phyloP scores from a whole-genome alignment of 208 protist genomes.

The Trypanosoma boissoni region DNA sequence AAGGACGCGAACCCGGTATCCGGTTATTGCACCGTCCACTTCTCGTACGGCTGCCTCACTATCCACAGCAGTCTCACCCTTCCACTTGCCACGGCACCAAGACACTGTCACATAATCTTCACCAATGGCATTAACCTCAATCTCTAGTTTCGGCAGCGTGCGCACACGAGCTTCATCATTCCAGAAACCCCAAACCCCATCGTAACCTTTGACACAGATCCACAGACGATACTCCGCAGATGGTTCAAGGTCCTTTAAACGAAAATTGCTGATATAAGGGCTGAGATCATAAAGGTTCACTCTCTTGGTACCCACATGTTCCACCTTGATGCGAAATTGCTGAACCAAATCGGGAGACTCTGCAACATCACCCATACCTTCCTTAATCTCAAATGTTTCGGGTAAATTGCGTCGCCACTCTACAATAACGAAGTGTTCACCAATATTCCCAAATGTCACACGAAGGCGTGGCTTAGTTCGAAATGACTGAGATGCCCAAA shows the following conservation, averaged over 20 bases:
- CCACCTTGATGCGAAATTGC: slow-evolving; percentile 86
- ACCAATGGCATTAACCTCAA: slow-evolving; percentile 74
- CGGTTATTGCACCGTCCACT: slow-evolving; percentile 84
- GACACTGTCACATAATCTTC: slow-evolving; percentile 89
- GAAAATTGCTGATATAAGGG: slow-evolving; percentile 77
- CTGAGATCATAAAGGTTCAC: slow-evolving; percentile 78
- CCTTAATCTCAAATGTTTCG: slow-evolving; percentile 23
- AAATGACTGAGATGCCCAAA: slow-evolving; percentile 81
- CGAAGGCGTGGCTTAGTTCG: slow-evolving; percentile 78
- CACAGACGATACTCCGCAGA: slow-evolving; percentile 89
- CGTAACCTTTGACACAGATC: slow-evolving; percentile 79
- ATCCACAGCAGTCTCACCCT: slow-evolving; percentile 29
- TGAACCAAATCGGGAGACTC: slow-evolving; percentile 79
- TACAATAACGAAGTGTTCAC: slow-evolving; percentile 90
- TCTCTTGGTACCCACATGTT: slow-evolving; percentile 60
- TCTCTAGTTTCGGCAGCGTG: slow-evolving; percentile 84
- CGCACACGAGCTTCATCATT: slow-evolving; percentile 87
- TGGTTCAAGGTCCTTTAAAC: slow-evolving; percentile 72
- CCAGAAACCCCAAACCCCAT: slow-evolving; percentile 91
- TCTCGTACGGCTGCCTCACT: slow-evolving; percentile 52
- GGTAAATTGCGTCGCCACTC: slow-evolving; percentile 89
- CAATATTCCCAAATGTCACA: slow-evolving; percentile 88
- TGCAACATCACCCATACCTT: slow-evolving; percentile 27
- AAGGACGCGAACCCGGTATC: slow-evolving; percentile 84
- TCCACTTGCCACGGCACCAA: slow-evolving; percentile 78